Evolutionary conservation across 1,284 basidiomycete genomes (phyloP).

Genomic region (Leccinum griseonigrum): DNA sequence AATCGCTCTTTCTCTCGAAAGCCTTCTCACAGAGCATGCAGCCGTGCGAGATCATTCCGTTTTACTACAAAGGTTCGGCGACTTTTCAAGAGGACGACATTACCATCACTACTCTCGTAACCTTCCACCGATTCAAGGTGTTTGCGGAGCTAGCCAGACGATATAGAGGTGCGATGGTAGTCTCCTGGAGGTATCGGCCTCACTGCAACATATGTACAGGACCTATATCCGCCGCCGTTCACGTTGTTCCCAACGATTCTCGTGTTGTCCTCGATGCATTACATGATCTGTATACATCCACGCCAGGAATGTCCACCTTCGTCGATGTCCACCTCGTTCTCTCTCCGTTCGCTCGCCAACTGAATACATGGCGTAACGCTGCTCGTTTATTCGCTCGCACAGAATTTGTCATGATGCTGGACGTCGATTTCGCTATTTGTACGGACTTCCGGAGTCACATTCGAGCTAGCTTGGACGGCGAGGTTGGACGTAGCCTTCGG

Average conservation of each 20-base stretch:
- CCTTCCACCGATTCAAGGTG: conserved; percentile 72
- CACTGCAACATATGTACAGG: conserved; percentile 40
- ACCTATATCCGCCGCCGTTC: conserved; percentile 79
- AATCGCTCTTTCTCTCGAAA: conserved; percentile 57
- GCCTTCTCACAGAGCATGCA: conserved; percentile 65
- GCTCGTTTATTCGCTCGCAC: conserved; percentile 80
- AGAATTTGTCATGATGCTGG: conserved; percentile 83
- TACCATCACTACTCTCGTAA: conserved; percentile 81
- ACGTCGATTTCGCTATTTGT: conserved; percentile 82
- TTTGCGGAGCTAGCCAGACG: conserved; percentile 66
- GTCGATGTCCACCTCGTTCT: conserved; percentile 89
- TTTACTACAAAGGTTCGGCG: conserved; percentile 66
- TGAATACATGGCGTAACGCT: conserved; percentile 85
- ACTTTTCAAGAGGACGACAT: conserved; percentile 60
- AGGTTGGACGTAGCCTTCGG: conserved; percentile 38
- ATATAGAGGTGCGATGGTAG: conserved; percentile 58
- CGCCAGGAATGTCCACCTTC: conserved; percentile 58
- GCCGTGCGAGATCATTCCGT: conserved; percentile 74
- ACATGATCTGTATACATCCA: conserved; percentile 62
- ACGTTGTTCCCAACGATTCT: conserved; percentile 47
- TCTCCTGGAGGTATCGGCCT: not conserved
- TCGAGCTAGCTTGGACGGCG: conserved; percentile 20
- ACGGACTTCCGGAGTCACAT: conserved; percentile 71
- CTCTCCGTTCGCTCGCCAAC: conserved; percentile 76
- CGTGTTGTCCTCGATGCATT: conserved; percentile 48